Evolutionary conservation across 2,329 filamentous ascomycete species (phyloP).

Genomic region (Aspergillus oerlinghausenensis): DNA sequence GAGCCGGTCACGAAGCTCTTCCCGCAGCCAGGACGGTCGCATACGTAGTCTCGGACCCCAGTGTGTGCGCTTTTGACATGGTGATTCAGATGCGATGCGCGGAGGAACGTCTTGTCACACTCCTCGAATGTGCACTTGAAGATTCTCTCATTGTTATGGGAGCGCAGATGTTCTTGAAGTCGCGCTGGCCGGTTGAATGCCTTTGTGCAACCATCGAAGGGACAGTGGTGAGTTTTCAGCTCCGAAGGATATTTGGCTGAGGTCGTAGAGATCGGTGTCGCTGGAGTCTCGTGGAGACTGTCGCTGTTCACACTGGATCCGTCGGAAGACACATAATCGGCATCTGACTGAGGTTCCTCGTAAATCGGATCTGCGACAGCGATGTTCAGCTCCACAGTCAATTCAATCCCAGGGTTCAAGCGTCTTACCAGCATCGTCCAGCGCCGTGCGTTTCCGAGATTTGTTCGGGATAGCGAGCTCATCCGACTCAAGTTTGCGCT

Average conservation of each 20-base stretch:
- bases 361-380: slow-evolving; percentile 39
- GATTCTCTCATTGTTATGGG: slow-evolving; percentile 79
- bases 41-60: slow-evolving; percentile 64
- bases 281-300: slow-evolving; percentile 43
- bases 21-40: slow-evolving; percentile 66
- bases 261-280: slow-evolving; percentile 49
- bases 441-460: slow-evolving; percentile 23
- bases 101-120: slow-evolving; percentile 80
- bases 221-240: slow-evolving; percentile 72
- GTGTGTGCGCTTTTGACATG: slow-evolving; percentile 81
- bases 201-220: slow-evolving; percentile 69
- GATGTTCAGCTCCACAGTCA: slow-evolving; percentile 38
- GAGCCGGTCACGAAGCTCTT: slow-evolving; percentile 80
- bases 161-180: slow-evolving; percentile 72
- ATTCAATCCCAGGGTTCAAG: slow-evolving; percentile 1
- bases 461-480: slow-evolving; percentile 26
- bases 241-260: slow-evolving; percentile 55
- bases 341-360: slow-evolving; percentile 32
- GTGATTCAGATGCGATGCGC: slow-evolving; percentile 78
- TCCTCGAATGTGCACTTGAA: slow-evolving; percentile 65
- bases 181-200: slow-evolving; percentile 83
- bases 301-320: slow-evolving; percentile 26
- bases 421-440: slow-evolving; percentile 27
- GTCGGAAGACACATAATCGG: slow-evolving; percentile 26
- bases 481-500: slow-evolving; percentile 31